A percentile compares a stretch with the other conserved stretches of the same genome.
Conservation (phyloP, 2,329 filamentous ascomycete species). For the Phyllosticta citriasiana region DNA sequence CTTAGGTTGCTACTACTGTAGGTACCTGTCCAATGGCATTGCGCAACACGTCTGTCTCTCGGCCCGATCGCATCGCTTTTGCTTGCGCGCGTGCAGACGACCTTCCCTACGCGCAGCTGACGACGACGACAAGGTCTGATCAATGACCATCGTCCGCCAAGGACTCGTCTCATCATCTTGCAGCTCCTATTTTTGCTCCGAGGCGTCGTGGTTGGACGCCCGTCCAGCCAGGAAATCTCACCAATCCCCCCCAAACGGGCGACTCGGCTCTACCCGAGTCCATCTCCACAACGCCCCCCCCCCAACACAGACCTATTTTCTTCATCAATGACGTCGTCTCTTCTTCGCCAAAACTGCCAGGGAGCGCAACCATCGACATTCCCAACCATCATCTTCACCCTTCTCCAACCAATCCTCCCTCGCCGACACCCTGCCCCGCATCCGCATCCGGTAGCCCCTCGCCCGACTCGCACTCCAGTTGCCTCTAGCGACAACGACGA, state of each 20-base stretch:
- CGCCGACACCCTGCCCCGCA: constrained; percentile 2
- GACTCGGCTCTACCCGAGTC: constrained; percentile 9
- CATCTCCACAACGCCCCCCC: constrained; percentile 4
- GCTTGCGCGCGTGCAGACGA: neutral
- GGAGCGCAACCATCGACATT: constrained; percentile 2
- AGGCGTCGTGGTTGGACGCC: neutral
- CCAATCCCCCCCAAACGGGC: constrained; percentile 3
- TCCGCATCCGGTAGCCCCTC: neutral
- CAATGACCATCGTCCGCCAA: neutral
- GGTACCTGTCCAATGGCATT: too few relatives aligned
- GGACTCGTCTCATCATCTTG: neutral
- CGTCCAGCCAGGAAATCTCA: neutral
- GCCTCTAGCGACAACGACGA: constrained; percentile 5
- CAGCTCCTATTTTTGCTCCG: neutral
- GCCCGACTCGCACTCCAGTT: constrained; percentile 3
- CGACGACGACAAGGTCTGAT: neutral
- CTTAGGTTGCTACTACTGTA: too few relatives aligned
- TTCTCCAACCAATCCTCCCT: neutral
- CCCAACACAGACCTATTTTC: neutral
- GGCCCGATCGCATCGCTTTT: neutral
- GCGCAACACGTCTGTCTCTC: neutral
- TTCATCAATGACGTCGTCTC: constrained; percentile 3
- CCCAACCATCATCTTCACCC: neutral
- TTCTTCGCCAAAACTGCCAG: neutral
- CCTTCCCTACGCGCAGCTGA: neutral